Evolutionary conservation across 2,329 filamentous ascomycete genomes (phyloP).

Genomic region (Nemania sp.): DNA sequence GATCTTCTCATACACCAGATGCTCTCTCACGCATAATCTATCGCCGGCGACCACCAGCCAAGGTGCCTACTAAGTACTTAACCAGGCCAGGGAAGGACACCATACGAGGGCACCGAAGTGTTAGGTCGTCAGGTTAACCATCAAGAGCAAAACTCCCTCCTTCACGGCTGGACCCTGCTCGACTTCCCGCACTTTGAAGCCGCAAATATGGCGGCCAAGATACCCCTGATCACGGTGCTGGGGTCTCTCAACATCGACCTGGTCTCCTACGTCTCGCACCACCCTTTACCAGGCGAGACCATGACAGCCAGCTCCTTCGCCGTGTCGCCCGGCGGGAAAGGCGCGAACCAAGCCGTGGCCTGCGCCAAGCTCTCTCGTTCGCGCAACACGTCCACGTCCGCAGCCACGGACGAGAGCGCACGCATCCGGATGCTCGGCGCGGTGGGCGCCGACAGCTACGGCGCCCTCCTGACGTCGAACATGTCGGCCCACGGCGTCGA

Average conservation of each 20-base stretch:
- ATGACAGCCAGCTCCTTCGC: constrained; percentile 78
- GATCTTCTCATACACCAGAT: neutral
- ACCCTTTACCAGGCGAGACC: constrained; percentile 85
- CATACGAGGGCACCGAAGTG: neutral
- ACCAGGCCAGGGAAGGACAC: too few relatives aligned
- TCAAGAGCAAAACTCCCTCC: neutral
- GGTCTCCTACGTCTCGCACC: constrained; percentile 81
- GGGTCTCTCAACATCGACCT: constrained; percentile 96
- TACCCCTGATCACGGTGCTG: constrained; percentile 73
- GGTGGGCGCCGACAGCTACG: constrained; percentile 72
- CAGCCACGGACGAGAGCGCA: constrained; percentile 39
- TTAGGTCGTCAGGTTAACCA: neutral
- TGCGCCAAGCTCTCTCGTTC: constrained; percentile 78
- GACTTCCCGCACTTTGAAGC: neutral
- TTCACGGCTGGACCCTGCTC: neutral
- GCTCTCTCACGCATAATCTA: neutral
- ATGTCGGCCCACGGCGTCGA: constrained; percentile 67
- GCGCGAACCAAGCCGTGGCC: constrained; percentile 92
- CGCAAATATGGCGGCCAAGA: constrained; percentile 31
- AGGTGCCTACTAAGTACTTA: too few relatives aligned
- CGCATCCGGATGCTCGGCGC: constrained; percentile 73
- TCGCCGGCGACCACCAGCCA: neutral
- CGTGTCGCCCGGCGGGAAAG: constrained; percentile 88
- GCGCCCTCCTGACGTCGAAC: constrained; percentile 60
- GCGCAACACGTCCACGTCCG: constrained; percentile 45